Percentiles rank a stretch among this genome's conserved stretches.
These are phyloP conservation scores for Hysterium pulicare DNA, from an alignment of 2,329 filamentous ascomycete species.

Conservation along the genomic window DNA sequence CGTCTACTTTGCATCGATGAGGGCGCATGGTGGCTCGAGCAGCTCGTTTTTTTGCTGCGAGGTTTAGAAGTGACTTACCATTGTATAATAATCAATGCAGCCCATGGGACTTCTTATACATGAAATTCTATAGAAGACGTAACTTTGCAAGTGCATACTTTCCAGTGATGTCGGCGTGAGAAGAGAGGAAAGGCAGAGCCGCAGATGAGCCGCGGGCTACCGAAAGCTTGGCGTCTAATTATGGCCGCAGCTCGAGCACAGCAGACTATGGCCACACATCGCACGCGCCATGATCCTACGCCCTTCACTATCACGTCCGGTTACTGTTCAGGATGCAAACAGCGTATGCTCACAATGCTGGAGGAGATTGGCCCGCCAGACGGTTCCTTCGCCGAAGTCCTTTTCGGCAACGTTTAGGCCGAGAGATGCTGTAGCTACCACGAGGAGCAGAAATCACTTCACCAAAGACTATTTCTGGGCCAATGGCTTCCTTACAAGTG, in stretches of 20 bases:
- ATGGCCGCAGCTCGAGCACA: no score
- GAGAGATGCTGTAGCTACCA: slow-evolving; percentile 25
- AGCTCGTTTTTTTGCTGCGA: slow-evolving; percentile 7
- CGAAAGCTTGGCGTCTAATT: no score
- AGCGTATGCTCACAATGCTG: slow-evolving; percentile 34
- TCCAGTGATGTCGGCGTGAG: no score
- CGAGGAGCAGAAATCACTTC: slow-evolving; percentile 30
- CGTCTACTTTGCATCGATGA: slow-evolving; percentile 17
- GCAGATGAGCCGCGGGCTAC: no score
- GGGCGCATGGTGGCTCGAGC: slow-evolving; percentile 17
- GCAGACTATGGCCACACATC: no score
- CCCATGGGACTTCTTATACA: no score
- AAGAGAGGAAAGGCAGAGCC: no score
- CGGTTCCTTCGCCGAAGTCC: slow-evolving; percentile 19
- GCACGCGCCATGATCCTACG: slow-evolving; percentile 35
- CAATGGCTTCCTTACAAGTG: slow-evolving; percentile 23
- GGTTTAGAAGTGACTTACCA: slow-evolving; percentile 21
- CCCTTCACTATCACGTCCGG: slow-evolving; percentile 27
- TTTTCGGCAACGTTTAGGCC: slow-evolving; percentile 26
- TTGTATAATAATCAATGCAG: slow-evolving; percentile 21
- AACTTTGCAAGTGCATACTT: no score
- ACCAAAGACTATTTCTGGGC: slow-evolving; percentile 39
- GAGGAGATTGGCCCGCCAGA: slow-evolving; percentile 23
- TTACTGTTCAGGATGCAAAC: slow-evolving; percentile 25
- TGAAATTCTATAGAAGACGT: no score